Percentiles rank a stretch among this genome's conserved stretches.
Evolutionary conservation across 768 basidiomycete species (phyloP).

Genomic region (Boletus vinaceobasis): DNA sequence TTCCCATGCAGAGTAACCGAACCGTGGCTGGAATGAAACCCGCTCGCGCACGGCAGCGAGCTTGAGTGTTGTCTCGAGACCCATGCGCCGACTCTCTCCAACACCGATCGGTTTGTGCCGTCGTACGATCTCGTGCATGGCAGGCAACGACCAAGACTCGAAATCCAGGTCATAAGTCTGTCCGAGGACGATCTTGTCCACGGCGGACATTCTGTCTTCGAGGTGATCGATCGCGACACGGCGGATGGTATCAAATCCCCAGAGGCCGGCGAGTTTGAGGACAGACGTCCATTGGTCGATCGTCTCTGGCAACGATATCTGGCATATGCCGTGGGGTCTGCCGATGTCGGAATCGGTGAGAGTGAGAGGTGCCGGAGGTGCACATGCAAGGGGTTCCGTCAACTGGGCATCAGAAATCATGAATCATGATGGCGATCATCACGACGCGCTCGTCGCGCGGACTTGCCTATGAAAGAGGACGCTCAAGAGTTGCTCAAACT

Average conservation of each 20-base stretch:
- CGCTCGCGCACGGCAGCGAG: slow-evolving; percentile 12
- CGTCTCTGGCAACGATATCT: not conserved
- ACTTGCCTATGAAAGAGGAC: slow-evolving; percentile 15
- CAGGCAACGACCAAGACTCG: slow-evolving; percentile 34
- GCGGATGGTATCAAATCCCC: slow-evolving; percentile 33
- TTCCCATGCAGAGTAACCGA: not conserved
- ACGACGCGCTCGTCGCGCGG: not conserved
- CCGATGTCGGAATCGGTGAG: not conserved
- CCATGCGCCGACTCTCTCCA: slow-evolving; percentile 29
- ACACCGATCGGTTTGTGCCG: slow-evolving; percentile 5
- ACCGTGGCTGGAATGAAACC: not conserved
- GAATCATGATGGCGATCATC: not conserved
- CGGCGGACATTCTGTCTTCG: slow-evolving; percentile 15
- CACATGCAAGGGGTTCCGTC: not conserved
- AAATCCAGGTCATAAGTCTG: slow-evolving; percentile 23
- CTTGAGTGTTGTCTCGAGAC: slow-evolving; percentile 16
- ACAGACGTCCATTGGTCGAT: slow-evolving; percentile 35
- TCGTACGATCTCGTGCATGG: slow-evolving; percentile 32
- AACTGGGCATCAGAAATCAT: not conserved
- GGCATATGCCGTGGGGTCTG: not conserved
- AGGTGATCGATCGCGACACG: slow-evolving; percentile 23
- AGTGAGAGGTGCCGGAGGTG: no score
- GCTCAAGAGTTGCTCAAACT: slow-evolving; percentile 16
- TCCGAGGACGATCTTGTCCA: slow-evolving; percentile 35
- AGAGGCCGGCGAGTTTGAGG: slow-evolving; percentile 37